phyloP scores from a whole-genome alignment of 306 rosid genomes.

The Malus domestica region DNA sequence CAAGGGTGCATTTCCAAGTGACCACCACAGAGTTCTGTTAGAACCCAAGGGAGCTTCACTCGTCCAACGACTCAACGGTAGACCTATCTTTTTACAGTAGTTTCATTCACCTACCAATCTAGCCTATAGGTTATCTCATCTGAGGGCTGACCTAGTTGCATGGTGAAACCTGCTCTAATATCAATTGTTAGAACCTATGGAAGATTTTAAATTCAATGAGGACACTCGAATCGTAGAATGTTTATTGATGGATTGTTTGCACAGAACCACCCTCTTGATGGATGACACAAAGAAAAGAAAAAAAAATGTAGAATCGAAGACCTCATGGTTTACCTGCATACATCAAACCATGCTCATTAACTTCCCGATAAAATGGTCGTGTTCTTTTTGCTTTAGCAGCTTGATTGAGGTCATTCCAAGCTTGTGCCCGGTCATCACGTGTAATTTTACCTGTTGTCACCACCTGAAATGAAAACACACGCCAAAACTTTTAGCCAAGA shows the following conservation, averaged over 20 bases:
- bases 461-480: conserved; percentile 46
- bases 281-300: not conserved
- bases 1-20: not conserved
- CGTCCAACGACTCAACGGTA: too few species aligned
- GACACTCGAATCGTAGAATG: too few species aligned
- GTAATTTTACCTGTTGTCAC: conserved; percentile 61
- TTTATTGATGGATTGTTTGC: too few species aligned
- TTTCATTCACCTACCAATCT: not conserved
- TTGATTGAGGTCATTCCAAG: conserved; percentile 69
- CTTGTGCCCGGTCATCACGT: conserved; percentile 52
- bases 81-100: too few species aligned
- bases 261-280: not conserved
- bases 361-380: conserved; percentile 77
- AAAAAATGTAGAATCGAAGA: not conserved
- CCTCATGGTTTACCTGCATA: conserved; percentile 65
- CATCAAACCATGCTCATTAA: conserved; percentile 65
- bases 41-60: too few species aligned
- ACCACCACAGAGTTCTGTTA: not conserved
- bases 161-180: not conserved
- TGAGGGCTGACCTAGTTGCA: not conserved
- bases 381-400: conserved; percentile 66
- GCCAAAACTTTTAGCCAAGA: conserved; percentile 9
- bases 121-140: too few species aligned
- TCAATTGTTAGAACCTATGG: not conserved
- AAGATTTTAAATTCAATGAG: too few species aligned